phyloP scores from a whole-genome alignment of 1,139 yeast genomes.

The Suhomyces bolitotheri region DNA sequence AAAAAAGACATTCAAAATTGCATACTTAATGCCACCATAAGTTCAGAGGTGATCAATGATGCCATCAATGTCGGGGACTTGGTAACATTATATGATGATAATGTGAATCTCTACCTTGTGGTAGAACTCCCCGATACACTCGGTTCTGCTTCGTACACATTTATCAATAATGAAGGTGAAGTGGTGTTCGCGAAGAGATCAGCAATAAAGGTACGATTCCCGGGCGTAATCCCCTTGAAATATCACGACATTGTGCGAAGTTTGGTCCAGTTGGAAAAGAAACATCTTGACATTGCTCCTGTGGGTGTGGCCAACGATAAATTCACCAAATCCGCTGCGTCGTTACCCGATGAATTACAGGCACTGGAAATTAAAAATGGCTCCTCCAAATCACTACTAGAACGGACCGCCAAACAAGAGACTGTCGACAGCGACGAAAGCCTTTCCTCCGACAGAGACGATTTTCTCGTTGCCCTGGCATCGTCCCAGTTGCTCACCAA shows the following conservation, averaged over 20 bases:
- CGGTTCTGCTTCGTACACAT: conserved; percentile 42
- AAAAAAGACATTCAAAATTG: conserved; percentile 11
- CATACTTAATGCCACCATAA: conserved; percentile 28
- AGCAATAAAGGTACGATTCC: conserved; percentile 54
- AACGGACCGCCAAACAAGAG: conserved; percentile 1
- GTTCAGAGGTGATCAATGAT: conserved; percentile 24
- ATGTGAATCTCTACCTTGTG: conserved; percentile 33
- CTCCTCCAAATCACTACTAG: background rate
- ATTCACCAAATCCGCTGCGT: conserved; percentile 26
- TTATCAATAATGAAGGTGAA: conserved; percentile 58
- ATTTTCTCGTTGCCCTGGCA: conserved; percentile 40
- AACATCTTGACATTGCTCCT: conserved; percentile 38
- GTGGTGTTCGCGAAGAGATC: conserved; percentile 49
- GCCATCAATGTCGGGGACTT: conserved; percentile 41
- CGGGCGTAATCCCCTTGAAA: conserved; percentile 47
- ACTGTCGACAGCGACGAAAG: background rate
- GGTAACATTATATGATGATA: conserved; percentile 36
- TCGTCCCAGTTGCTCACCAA: conserved; percentile 39
- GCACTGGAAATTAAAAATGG: conserved; percentile 1
- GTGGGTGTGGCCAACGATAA: conserved; percentile 40
- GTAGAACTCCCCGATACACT: conserved; percentile 33
- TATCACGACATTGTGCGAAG: conserved; percentile 22
- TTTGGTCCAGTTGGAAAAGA: conserved; percentile 36
- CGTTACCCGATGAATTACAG: conserved; percentile 27
- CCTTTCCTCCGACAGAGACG: conserved; percentile 17